Conservation (phyloP, 179 eudicot genomes). For the Sideroxylon spinosum region DNA sequence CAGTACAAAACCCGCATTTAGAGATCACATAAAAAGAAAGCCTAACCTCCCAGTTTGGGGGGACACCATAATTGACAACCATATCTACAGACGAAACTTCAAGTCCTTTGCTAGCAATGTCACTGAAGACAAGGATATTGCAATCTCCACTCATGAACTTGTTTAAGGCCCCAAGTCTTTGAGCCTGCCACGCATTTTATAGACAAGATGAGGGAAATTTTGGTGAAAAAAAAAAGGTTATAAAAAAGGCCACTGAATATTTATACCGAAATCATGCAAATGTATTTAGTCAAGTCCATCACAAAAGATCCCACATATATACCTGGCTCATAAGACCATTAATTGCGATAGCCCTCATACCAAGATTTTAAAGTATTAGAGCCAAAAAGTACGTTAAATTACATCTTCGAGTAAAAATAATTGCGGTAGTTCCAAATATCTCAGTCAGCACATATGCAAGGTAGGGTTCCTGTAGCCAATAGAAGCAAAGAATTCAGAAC, state of each 20-base stretch:
- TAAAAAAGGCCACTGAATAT: background rate
- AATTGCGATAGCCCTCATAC: conserved; percentile 78
- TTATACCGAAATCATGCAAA: background rate
- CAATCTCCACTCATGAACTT: conserved; percentile 86
- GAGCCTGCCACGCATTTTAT: conserved; percentile 36
- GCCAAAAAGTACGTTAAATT: conserved; percentile 62
- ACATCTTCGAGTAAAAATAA: conserved; percentile 88
- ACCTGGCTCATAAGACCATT: conserved; percentile 87
- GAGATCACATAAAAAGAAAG: background rate
- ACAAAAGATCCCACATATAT: background rate
- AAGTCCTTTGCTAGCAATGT: conserved; percentile 89
- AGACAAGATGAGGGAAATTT: background rate
- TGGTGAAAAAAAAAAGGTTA: background rate
- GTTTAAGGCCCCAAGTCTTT: conserved; percentile 82
- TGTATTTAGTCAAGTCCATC: background rate
- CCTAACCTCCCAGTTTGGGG: conserved; percentile 43
- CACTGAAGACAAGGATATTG: conserved; percentile 71
- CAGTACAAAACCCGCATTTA: background rate
- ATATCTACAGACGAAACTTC: conserved; percentile 85
- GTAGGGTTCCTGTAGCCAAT: conserved; percentile 61
- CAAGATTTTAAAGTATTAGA: conserved; percentile 75
- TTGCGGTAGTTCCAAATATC: conserved; percentile 61
- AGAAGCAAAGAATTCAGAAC: background rate
- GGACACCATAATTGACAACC: conserved; percentile 88
- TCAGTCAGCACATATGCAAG: conserved; percentile 71